These are phyloP conservation scores for Trichosporon asahii DNA, from an alignment of 1,284 basidiomycete genomes.

Conservation along the genomic window DNA sequence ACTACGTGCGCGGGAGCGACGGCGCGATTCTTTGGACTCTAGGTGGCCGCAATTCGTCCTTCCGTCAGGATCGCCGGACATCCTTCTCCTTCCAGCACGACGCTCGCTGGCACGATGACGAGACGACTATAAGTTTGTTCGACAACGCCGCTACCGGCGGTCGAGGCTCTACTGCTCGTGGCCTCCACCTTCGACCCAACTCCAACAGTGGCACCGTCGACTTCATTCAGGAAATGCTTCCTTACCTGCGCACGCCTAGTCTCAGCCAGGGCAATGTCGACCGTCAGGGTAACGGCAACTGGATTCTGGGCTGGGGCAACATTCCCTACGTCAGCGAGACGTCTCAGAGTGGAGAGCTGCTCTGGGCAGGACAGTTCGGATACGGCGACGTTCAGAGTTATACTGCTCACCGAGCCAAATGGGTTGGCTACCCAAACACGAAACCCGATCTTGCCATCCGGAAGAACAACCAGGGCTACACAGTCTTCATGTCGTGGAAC, in stretches of 20 bases:
- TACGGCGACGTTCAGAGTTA: slow-evolving; percentile 33
- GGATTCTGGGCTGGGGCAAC: slow-evolving; percentile 29
- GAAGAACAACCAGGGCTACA: slow-evolving; percentile 7
- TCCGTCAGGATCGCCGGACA: slow-evolving; percentile 28
- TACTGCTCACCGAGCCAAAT: slow-evolving; percentile 29
- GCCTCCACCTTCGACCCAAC: slow-evolving; percentile 34
- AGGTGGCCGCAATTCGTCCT: slow-evolving; percentile 34
- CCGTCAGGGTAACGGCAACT: slow-evolving; percentile 29
- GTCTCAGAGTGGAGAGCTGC: slow-evolving; percentile 26
- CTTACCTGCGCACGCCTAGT: slow-evolving; percentile 28
- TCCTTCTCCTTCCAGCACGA: slow-evolving; percentile 38
- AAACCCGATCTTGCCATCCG: slow-evolving; percentile 24
- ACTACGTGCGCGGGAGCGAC: slow-evolving; percentile 33
- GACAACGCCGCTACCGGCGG: slow-evolving; percentile 37
- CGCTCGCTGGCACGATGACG: slow-evolving; percentile 30
- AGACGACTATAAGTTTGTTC: slow-evolving; percentile 31
- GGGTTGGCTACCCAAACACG: slow-evolving; percentile 33
- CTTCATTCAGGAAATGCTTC: slow-evolving; percentile 26
- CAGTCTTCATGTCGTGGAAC: slow-evolving; percentile 38
- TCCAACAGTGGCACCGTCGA: slow-evolving; percentile 24
- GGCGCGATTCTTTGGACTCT: slow-evolving; percentile 43
- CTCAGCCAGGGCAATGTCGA: slow-evolving; percentile 35
- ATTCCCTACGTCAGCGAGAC: slow-evolving; percentile 27
- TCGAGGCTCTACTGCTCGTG: slow-evolving; percentile 29
- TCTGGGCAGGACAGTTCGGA: slow-evolving; percentile 38